Base-by-base conservation (phyloP, 768 basidiomycete genomes). In the Boletus fagicola region DNA sequence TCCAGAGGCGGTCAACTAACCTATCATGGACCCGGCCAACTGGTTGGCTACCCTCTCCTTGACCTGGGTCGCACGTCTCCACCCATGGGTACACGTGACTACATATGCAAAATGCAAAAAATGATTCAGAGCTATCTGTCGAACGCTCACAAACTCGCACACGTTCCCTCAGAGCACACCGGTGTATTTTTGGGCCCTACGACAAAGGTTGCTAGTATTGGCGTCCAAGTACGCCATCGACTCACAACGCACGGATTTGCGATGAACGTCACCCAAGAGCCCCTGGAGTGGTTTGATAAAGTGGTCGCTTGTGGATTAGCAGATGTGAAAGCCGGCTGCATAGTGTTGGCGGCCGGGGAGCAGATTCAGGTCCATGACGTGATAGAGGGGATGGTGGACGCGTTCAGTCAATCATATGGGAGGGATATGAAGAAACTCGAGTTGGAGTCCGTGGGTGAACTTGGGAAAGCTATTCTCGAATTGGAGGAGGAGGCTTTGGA, bases 11-110 rank as follows among this genome's bases (percentile, higher is more conserved):
- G 97, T 3, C 88, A 98, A 74, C 81, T 94, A 56, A 99, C 97
- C 2, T 99, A 92, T 72, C 97, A 99, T 71, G 97, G 97, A 0
- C 95, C 97, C 2, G 97, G 97, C 7, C 97, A 99, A 74, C 79
- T 99, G 65, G 90, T 98, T 16, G 97, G 94, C 30, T 99, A 99
- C 70, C 93, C 94, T 2, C 78, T 98, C 51, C 78, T 98, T 50
- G 96, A 98, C 75, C 81, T 98, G 20, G 83, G 83, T n/a, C 85
- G 86, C 35, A 84, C 88, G 64, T 76, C 82, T 45, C 92, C 94
- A 9, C 76, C 87, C 51, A 77, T 83, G 69, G 79, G 85, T 54
- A 84, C 87, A 58, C 84, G 88, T 48, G 85, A 87, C 61, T 98
- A 97, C 70, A 88, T 98, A 42, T 91, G 89, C 72, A 82, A 80